phyloP scores from a whole-genome alignment of 371 early-diverging fungal genomes.

The Mortierella sp. region DNA sequence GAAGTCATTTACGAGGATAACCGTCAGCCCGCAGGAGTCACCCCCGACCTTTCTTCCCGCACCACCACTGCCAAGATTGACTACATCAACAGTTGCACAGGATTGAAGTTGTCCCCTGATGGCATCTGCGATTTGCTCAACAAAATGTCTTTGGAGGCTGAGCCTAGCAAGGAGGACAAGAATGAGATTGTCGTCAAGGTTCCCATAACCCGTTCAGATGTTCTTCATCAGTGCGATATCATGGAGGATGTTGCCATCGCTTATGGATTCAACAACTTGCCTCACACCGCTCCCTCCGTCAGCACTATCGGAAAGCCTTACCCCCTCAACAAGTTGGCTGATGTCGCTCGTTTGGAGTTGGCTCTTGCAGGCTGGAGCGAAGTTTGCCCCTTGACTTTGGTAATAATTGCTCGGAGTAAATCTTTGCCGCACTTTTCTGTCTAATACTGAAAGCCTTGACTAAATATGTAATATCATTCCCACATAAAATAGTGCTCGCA shows the following conservation, averaged over 20 bases:
- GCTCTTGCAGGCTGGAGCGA: constrained; percentile 97
- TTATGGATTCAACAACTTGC: constrained; percentile 98
- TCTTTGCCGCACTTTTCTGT: background rate
- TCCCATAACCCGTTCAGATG: constrained; percentile 96
- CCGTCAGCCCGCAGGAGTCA: constrained; percentile 64
- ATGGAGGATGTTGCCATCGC: constrained; percentile 99
- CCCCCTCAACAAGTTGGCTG: constrained; percentile 95
- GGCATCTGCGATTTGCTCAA: constrained; percentile 84
- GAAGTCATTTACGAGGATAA: constrained; percentile 92
- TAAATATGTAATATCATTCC: background rate
- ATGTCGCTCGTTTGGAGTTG: constrained; percentile 90
- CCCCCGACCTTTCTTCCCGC: constrained; percentile 83
- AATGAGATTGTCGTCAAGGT: constrained; percentile 84
- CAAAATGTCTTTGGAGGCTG: constrained; percentile 91
- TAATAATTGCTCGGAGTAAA: constrained; percentile 52
- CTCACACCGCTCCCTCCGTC: constrained; percentile 81
- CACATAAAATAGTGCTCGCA: constrained; percentile 84
- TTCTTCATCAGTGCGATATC: constrained; percentile 98
- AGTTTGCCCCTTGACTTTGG: constrained; percentile 94
- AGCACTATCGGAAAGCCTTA: constrained; percentile 92
- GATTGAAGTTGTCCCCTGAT: constrained; percentile 76
- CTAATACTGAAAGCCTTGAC: background rate
- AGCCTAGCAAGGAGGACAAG: constrained; percentile 65
- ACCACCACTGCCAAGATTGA: constrained; percentile 79
- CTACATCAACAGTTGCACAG: constrained; percentile 91